A percentile compares a stretch with the other conserved stretches of the same genome.
These are phyloP conservation scores for Ophidiomyces ophidiicola DNA, from an alignment of 2,329 filamentous ascomycete genomes.

Conservation along the genomic window DNA sequence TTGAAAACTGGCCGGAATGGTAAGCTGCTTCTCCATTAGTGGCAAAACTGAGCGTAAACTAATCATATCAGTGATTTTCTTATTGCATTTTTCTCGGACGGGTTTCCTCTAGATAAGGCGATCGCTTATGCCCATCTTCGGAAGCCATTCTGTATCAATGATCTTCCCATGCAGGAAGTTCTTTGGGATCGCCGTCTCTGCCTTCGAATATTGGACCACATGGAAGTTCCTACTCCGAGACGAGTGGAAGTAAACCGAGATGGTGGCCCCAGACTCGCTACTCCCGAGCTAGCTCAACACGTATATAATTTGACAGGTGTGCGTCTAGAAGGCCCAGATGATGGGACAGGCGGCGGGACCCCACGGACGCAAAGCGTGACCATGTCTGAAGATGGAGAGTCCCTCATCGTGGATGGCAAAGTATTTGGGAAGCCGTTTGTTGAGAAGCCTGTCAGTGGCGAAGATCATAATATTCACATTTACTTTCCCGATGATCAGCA, in stretches of 20 bases:
- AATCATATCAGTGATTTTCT: conserved; percentile 58
- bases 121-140: conserved; percentile 88
- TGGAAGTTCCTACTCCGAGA: conserved; percentile 78
- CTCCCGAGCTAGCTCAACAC: conserved; percentile 65
- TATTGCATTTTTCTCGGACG: conserved; percentile 96
- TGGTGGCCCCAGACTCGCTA: conserved; percentile 69
- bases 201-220: conserved; percentile 72
- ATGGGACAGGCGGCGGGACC: conserved; percentile 51
- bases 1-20: conserved; percentile 93
- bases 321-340: conserved; percentile 55
- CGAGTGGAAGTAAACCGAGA: conserved; percentile 86
- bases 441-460: conserved; percentile 94
- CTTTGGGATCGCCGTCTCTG: conserved; percentile 92
- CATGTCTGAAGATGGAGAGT: conserved; percentile 80
- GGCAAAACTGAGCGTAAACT: not conserved
- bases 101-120: conserved; percentile 91
- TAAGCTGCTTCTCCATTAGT: conserved; percentile 26
- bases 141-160: conserved; percentile 95
- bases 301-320: conserved; percentile 72
- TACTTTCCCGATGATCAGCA: conserved; percentile 70
- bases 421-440: conserved; percentile 86
- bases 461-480: conserved; percentile 97
- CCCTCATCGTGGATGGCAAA: conserved; percentile 73
- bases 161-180: conserved; percentile 92
- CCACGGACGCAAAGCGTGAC: conserved; percentile 56